A percentile compares a stretch with the other conserved stretches of the same genome.
Evolutionary conservation across 148 eudicot genomes (phyloP).

Genomic region (Rhododendron ferrugineum): DNA sequence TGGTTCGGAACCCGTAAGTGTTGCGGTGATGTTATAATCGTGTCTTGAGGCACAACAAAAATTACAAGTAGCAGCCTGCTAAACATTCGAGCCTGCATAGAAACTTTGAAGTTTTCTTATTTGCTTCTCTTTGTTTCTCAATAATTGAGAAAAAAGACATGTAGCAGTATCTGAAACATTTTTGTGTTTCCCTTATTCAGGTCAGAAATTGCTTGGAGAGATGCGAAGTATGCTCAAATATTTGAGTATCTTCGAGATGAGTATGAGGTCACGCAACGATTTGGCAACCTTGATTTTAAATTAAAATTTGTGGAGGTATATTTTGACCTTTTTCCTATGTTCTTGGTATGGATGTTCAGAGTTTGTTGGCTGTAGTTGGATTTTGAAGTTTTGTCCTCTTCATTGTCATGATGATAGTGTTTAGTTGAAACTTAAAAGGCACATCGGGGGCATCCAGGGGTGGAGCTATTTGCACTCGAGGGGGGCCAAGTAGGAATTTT

Average conservation of each 20-base stretch:
- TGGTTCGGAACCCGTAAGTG: not conserved
- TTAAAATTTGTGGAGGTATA: slow-evolving; percentile 91
- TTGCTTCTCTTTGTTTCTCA: too few relatives aligned
- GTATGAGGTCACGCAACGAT: slow-evolving; percentile 84
- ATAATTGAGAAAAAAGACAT: too few relatives aligned
- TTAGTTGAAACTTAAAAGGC: not conserved
- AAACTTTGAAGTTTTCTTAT: not conserved
- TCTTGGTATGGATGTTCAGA: not conserved
- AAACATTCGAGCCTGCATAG: not conserved
- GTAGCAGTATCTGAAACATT: not conserved
- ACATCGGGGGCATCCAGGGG: not conserved
- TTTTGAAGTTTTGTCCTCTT: not conserved
- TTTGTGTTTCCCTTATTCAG: slow-evolving; percentile 31
- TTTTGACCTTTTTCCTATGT: not conserved
- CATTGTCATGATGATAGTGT: not conserved
- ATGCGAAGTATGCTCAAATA: slow-evolving; percentile 83
- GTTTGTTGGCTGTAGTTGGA: not conserved
- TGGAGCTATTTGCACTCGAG: not conserved
- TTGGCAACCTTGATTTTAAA: slow-evolving; percentile 85
- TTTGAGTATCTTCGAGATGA: slow-evolving; percentile 87
- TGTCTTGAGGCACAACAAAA: not conserved
- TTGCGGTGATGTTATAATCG: not conserved
- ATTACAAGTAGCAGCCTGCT: not conserved
- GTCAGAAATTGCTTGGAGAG: slow-evolving; percentile 99
- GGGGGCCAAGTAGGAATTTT: not conserved